A percentile compares a stretch with the other conserved stretches of the same genome.
Evolutionary conservation across 139 green algal genomes (phyloP).

Genomic region (Micractinium conductrix): DNA sequence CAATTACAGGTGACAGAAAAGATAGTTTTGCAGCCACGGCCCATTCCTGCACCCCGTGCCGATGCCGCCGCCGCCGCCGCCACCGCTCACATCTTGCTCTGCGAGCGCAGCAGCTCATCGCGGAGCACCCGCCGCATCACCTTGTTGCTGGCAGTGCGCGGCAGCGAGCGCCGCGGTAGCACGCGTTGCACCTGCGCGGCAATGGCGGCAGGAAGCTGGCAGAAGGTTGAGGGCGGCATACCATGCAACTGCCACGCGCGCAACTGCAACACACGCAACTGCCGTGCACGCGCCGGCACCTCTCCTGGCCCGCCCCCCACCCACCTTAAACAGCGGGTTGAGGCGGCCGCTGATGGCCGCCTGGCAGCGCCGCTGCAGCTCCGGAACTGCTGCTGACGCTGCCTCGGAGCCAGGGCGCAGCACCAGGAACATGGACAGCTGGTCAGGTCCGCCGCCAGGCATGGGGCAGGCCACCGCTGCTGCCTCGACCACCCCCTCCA

Average conservation of each 20-base stretch:
- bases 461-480: constrained; percentile 83
- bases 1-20: too few species aligned
- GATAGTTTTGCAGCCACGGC: too few species aligned
- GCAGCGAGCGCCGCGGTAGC: constrained; percentile 64
- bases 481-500: constrained; percentile 63
- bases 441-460: constrained; percentile 83
- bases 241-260: too few species aligned
- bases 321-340: constrained; percentile 92
- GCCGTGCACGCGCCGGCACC: too few species aligned
- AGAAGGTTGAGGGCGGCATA: too few species aligned
- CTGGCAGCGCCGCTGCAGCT: constrained; percentile 61
- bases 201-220: too few species aligned
- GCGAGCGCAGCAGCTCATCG: constrained; percentile 46
- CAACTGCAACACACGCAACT: too few species aligned
- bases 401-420: constrained; percentile 38
- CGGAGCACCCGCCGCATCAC: constrained; percentile 86
- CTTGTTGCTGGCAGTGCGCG: constrained; percentile 92
- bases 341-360: constrained; percentile 73
- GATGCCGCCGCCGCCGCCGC: too few species aligned
- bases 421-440: constrained; percentile 86
- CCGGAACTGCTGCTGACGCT: not conserved
- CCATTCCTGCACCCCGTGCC: too few species aligned
- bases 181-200: constrained; percentile 45
- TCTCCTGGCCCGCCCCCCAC: too few species aligned
- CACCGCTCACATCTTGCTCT: constrained; percentile 40